Conservation (phyloP, 1,284 basidiomycete genomes). For the Papiliotrema terrestris region DNA sequence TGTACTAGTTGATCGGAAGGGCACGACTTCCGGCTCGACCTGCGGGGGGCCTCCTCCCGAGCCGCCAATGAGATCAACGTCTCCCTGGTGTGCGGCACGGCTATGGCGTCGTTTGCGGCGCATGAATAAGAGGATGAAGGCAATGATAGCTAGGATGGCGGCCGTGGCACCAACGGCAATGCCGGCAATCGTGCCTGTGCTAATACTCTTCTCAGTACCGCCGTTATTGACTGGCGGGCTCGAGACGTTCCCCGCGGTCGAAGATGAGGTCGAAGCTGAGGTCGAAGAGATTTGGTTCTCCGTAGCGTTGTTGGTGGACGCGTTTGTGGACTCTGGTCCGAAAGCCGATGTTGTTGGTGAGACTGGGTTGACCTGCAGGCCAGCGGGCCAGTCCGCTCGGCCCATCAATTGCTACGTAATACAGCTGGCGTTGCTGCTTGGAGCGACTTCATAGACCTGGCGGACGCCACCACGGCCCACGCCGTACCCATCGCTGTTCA, state of each 20-base stretch:
- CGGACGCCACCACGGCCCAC: conserved; percentile 2
- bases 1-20: neutral
- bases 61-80: conserved; percentile 2
- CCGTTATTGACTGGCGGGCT: neutral
- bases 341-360: neutral
- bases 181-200: no score
- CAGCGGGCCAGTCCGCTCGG: neutral
- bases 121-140: conserved; percentile 1
- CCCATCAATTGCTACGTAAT: neutral
- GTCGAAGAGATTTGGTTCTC: neutral
- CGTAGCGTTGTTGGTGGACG: no score
- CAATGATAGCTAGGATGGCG: neutral
- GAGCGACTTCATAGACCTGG: conserved; percentile 4
- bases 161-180: no score
- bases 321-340: no score
- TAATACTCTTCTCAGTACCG: no score
- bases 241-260: no score
- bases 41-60: neutral
- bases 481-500: neutral
- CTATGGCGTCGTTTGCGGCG: neutral
- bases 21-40: conserved; percentile 1
- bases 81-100: neutral
- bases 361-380: neutral
- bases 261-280: no score
- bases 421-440: neutral